Conservation (phyloP, 306 rosid genomes). For the Astragalus membranaceus region DNA sequence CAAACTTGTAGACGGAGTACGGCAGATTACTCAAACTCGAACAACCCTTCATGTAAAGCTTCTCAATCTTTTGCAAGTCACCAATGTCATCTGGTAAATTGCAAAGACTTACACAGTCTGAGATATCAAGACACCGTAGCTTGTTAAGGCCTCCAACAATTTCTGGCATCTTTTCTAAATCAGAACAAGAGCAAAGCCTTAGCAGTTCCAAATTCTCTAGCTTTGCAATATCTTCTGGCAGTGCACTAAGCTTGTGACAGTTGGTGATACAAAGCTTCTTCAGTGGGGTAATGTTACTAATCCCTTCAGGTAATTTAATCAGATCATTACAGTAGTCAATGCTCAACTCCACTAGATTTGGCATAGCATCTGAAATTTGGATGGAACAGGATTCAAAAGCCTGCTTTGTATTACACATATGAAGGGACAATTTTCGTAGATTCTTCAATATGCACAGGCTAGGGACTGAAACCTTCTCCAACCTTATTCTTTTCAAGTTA, state of each 20-base stretch:
- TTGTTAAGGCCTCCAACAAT: slow-evolving; percentile 20
- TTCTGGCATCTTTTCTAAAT: slow-evolving; percentile 16
- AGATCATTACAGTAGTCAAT: slow-evolving; percentile 44
- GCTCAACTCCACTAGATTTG: slow-evolving; percentile 37
- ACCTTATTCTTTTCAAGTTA: slow-evolving; percentile 44
- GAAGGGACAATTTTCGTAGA: slow-evolving; percentile 34
- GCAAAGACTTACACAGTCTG: slow-evolving; percentile 25
- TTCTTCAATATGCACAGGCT: slow-evolving; percentile 18
- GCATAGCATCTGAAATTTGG: slow-evolving; percentile 28
- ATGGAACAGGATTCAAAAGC: slow-evolving; percentile 15
- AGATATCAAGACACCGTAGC: slow-evolving; percentile 32
- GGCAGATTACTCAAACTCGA: slow-evolving; percentile 29
- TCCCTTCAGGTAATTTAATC: slow-evolving; percentile 21
- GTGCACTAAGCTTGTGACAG: slow-evolving; percentile 28
- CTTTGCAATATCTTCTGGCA: slow-evolving; percentile 31
- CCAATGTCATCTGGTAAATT: slow-evolving; percentile 31
- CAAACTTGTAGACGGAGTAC: slow-evolving; percentile 1
- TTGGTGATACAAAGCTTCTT: slow-evolving; percentile 39
- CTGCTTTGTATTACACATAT: slow-evolving; percentile 33
- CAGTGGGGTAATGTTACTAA: slow-evolving; percentile 23
- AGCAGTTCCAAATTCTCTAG: slow-evolving; percentile 31
- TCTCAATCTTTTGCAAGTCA: slow-evolving; percentile 29
- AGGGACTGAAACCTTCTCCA: slow-evolving; percentile 45
- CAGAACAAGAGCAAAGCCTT: slow-evolving; percentile 36
- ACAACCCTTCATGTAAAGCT: slow-evolving; percentile 34